These are phyloP conservation scores for Fonsecaea erecta DNA, from an alignment of 2,329 filamentous ascomycete species.

Conservation along the genomic window DNA sequence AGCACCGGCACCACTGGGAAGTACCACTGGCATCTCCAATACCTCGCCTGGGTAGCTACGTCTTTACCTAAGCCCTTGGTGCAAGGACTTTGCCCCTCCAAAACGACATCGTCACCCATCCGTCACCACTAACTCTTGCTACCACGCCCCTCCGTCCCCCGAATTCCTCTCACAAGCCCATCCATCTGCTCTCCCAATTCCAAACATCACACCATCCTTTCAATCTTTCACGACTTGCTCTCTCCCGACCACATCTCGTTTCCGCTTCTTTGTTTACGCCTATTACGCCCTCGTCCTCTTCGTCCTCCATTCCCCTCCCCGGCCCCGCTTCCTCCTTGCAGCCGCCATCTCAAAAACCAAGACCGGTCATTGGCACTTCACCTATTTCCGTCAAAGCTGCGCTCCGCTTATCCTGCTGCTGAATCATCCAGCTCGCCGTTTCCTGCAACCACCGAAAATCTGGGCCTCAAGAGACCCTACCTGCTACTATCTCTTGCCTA, in stretches of 20 bases:
- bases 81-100: neutral
- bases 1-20: neutral
- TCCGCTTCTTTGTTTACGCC: neutral
- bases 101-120: neutral
- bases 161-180: neutral
- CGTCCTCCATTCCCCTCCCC: slow-evolving; percentile 1
- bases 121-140: neutral
- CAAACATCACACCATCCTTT: neutral
- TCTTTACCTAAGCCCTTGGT: neutral
- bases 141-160: neutral
- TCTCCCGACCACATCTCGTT: neutral
- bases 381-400: slow-evolving; percentile 5
- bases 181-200: neutral
- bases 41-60: neutral
- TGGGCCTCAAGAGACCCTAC: neutral
- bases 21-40: neutral
- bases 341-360: neutral
- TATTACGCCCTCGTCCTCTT: slow-evolving; percentile 1
- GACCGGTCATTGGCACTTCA: neutral
- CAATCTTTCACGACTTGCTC: neutral
- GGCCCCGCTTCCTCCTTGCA: neutral
- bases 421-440: slow-evolving; percentile 12
- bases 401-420: slow-evolving; percentile 8
- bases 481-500: slow-evolving; percentile 1
- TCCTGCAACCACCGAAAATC: slow-evolving; percentile 1